Evolutionary conservation across 2,329 filamentous ascomycete species (phyloP).

Genomic region (Mollisia scopiformis): DNA sequence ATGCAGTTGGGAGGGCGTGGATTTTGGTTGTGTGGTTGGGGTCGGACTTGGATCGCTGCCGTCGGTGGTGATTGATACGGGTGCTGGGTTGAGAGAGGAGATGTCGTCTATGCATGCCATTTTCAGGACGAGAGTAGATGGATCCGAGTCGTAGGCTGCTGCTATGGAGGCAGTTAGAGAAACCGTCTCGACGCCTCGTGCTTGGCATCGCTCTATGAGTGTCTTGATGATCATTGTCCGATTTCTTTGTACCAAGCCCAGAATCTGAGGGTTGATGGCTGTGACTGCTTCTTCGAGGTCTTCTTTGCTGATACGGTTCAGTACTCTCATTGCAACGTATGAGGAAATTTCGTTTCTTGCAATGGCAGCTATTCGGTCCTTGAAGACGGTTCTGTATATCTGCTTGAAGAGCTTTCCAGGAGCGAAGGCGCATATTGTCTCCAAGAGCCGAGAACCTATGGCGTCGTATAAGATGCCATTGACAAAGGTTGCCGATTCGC

Average conservation of each 20-base stretch:
- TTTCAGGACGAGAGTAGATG: constrained; percentile 54
- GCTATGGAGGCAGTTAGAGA: constrained; percentile 56
- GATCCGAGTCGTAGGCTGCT: constrained; percentile 57
- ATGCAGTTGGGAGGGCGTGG: constrained; percentile 66
- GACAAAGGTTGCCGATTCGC: constrained; percentile 78
- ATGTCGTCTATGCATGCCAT: constrained; percentile 60
- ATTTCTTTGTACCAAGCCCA: constrained; percentile 72
- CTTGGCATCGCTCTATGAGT: constrained; percentile 80
- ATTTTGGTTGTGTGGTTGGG: constrained; percentile 29
- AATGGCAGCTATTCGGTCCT: constrained; percentile 76
- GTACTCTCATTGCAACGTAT: constrained; percentile 81
- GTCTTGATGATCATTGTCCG: constrained; percentile 80
- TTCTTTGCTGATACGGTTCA: constrained; percentile 85
- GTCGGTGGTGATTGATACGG: not conserved
- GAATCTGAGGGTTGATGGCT: constrained; percentile 73
- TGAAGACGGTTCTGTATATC: constrained; percentile 79
- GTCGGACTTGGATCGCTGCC: constrained; percentile 13
- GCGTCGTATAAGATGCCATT: constrained; percentile 87
- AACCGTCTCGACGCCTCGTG: constrained; percentile 61
- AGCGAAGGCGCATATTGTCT: constrained; percentile 78
- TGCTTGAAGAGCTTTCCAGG: constrained; percentile 91
- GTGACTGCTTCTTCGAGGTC: constrained; percentile 76
- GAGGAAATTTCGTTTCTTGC: constrained; percentile 88
- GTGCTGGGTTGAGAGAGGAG: not conserved
- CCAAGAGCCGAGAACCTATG: constrained; percentile 86